A percentile compares a stretch with the other conserved stretches of the same genome.
These are phyloP conservation scores for Thelonectria rubi DNA, from an alignment of 2,329 filamentous ascomycete genomes.

Conservation along the genomic window DNA sequence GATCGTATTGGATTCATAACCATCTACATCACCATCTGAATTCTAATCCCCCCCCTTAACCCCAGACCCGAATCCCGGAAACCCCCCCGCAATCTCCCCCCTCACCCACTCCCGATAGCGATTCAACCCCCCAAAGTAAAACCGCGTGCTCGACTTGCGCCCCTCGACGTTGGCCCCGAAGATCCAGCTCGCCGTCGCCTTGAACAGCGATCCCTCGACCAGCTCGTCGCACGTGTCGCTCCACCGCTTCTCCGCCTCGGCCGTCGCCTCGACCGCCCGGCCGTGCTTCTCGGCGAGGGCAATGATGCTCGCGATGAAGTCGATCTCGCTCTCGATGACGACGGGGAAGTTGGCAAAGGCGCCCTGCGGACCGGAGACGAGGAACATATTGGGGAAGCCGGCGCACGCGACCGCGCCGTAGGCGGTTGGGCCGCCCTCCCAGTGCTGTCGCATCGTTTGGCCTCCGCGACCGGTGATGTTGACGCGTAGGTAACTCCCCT, in stretches of 20 bases:
- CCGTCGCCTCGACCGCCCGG: not conserved
- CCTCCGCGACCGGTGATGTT: constrained; percentile 5
- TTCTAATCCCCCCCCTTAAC: no score
- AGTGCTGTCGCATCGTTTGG: constrained; percentile 1
- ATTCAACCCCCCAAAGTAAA: constrained; percentile 20
- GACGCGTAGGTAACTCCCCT: constrained; percentile 5
- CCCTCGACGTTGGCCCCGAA: constrained; percentile 19
- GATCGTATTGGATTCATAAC: no score
- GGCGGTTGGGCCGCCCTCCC: not conserved
- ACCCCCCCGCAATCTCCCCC: constrained; percentile 13
- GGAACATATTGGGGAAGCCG: constrained; percentile 16
- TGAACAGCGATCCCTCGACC: constrained; percentile 18
- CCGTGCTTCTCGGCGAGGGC: constrained; percentile 1
- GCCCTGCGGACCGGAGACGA: constrained; percentile 18
- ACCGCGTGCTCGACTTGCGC: constrained; percentile 19
- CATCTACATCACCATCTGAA: no score
- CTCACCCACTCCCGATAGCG: constrained; percentile 13
- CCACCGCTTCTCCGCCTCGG: constrained; percentile 3
- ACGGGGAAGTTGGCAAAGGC: constrained; percentile 20
- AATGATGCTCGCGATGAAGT: constrained; percentile 19
- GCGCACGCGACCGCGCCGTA: constrained; percentile 7
- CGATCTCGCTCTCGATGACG: constrained; percentile 14
- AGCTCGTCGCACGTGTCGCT: constrained; percentile 6
- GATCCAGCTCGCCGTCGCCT: constrained; percentile 21
- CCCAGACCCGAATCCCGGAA: not conserved